A percentile compares a stretch with the other conserved stretches of the same genome.
Evolutionary conservation across 1,139 yeast genomes (phyloP).

Genomic region (Candida albicans): DNA sequence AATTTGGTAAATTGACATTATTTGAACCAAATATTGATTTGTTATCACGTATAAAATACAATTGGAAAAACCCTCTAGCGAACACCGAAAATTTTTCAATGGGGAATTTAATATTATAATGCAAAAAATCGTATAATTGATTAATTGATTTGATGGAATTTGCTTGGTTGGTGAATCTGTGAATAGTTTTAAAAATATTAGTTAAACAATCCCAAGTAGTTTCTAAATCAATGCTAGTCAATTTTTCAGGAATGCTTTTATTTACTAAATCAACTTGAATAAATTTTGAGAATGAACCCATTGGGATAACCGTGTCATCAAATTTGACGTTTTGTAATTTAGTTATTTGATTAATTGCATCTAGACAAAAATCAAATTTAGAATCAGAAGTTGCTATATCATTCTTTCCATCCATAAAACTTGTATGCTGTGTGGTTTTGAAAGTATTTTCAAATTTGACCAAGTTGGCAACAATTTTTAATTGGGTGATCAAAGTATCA

Average conservation of each 20-base stretch:
- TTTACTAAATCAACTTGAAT: conserved; percentile 58
- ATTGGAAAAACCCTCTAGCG: conserved; percentile 61
- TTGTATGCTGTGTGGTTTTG: conserved; percentile 1
- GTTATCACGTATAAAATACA: conserved; percentile 62
- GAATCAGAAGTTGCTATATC: background rate
- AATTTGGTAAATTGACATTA: conserved; percentile 16
- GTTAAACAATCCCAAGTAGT: conserved; percentile 33
- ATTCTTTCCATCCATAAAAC: conserved; percentile 6
- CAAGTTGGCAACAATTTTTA: conserved; percentile 27
- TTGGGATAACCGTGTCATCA: conserved; percentile 21
- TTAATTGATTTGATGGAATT: conserved; percentile 24
- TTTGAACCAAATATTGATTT: conserved; percentile 45
- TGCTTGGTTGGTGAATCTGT: conserved; percentile 23
- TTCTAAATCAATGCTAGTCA: conserved; percentile 26
- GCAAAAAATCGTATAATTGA: conserved; percentile 39
- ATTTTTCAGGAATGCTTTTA: conserved; percentile 54
- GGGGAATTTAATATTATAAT: conserved; percentile 29
- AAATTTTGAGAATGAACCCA: conserved; percentile 43
- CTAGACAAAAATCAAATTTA: conserved; percentile 17
- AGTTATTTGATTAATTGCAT: conserved; percentile 18
- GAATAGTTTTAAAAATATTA: conserved; percentile 35
- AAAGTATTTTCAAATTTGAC: conserved; percentile 26
- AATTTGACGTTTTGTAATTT: conserved; percentile 8
- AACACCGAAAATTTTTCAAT: conserved; percentile 45
- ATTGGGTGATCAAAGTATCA: conserved; percentile 23